These are phyloP conservation scores for Ustilaginoidea virens DNA, from an alignment of 2,329 filamentous ascomycete genomes.

Conservation along the genomic window DNA sequence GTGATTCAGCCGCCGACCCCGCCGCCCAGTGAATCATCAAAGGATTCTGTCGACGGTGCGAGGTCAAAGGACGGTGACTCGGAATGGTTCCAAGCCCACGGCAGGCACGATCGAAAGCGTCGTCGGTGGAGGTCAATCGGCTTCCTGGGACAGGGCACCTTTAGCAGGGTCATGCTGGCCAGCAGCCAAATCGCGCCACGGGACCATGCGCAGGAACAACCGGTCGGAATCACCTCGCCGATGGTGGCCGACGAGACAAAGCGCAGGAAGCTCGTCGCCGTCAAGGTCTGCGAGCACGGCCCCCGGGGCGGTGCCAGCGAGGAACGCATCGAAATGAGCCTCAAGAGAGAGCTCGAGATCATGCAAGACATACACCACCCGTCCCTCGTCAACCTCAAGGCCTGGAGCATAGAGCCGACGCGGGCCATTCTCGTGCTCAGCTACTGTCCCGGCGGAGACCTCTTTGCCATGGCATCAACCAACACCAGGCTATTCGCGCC, in stretches of 20 bases:
- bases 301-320: slow-evolving; percentile 87
- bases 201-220: slow-evolving; percentile 18
- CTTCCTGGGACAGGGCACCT: slow-evolving; percentile 79
- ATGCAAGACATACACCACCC: slow-evolving; percentile 80
- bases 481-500: slow-evolving; percentile 54
- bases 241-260: slow-evolving; percentile 22
- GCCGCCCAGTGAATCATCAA: slow-evolving; percentile 60
- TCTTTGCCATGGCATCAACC: slow-evolving; percentile 79
- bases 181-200: slow-evolving; percentile 54
- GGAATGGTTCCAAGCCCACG: slow-evolving; percentile 57
- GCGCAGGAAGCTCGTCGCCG: slow-evolving; percentile 72
- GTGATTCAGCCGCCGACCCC: slow-evolving; percentile 60
- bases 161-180: slow-evolving; percentile 85
- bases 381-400: slow-evolving; percentile 79
- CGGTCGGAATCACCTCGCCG: slow-evolving; percentile 17
- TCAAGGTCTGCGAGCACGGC: slow-evolving; percentile 92
- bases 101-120: slow-evolving; percentile 50
- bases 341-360: slow-evolving; percentile 91
- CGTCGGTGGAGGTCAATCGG: slow-evolving; percentile 69
- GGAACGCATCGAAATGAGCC: slow-evolving; percentile 78
- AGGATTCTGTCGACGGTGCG: slow-evolving; percentile 24
- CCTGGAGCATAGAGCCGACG: slow-evolving; percentile 72
- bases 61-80: slow-evolving; percentile 23
- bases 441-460: slow-evolving; percentile 85
- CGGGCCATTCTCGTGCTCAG: slow-evolving; percentile 75